Evolutionary conservation across 2,329 filamentous ascomycete genomes (phyloP).

Genomic region (Alternaria brassicae): DNA sequence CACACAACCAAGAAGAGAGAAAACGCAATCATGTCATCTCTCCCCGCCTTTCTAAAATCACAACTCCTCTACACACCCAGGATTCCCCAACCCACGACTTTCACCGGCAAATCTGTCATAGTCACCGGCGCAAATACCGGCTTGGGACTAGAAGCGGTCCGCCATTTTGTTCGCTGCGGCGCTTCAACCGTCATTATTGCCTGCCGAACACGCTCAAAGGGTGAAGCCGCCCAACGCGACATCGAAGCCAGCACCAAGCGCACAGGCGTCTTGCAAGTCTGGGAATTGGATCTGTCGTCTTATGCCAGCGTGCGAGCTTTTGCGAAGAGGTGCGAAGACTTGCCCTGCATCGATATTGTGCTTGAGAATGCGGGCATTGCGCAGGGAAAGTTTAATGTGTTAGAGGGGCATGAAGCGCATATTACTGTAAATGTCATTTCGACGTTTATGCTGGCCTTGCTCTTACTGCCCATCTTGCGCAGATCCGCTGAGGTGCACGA

Average conservation of each 20-base stretch:
- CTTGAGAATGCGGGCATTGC: constrained; percentile 48
- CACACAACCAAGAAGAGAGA: too few relatives aligned
- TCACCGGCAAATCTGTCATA: constrained; percentile 48
- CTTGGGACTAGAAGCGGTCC: constrained; percentile 34
- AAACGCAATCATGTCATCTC: constrained; percentile 5
- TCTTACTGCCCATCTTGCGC: constrained; percentile 28
- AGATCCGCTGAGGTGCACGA: constrained; percentile 8
- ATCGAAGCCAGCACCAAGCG: constrained; percentile 47
- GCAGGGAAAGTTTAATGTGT: constrained; percentile 27
- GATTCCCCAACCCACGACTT: constrained; percentile 1
- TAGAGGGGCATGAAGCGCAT: constrained; percentile 31
- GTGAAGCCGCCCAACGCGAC: constrained; percentile 48
- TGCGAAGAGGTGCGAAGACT: constrained; percentile 27
- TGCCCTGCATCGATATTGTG: constrained; percentile 36
- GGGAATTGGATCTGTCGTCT: constrained; percentile 52
- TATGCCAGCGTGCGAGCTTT: constrained; percentile 49
- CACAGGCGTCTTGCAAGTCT: constrained; percentile 51
- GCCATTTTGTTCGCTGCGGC: constrained; percentile 50
- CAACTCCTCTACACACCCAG: constrained; percentile 8
- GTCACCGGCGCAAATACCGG: constrained; percentile 58
- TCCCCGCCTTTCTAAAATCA: constrained; percentile 6
- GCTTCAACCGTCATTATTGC: constrained; percentile 52
- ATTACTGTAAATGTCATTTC: constrained; percentile 47
- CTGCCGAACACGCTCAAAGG: constrained; percentile 51
- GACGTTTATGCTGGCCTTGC: constrained; percentile 40